A percentile compares a stretch with the other conserved stretches of the same genome.
Evolutionary conservation across 129 eudicot species (phyloP).

Genomic region (Saposhnikovia divaricata): DNA sequence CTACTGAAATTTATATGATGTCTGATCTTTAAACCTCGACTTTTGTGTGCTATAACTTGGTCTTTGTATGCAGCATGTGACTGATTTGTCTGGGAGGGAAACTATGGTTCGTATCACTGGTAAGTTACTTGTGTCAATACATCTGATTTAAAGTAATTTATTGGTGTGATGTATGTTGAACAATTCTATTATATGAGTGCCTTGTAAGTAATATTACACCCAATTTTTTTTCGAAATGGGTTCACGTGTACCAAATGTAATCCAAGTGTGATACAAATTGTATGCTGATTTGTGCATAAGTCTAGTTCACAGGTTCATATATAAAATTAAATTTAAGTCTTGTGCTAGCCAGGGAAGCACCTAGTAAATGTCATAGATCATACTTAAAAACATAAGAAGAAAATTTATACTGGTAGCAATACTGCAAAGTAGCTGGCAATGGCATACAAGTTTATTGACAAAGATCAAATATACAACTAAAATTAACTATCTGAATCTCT

Average conservation of each 20-base stretch:
- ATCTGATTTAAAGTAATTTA: background rate
- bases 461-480: background rate
- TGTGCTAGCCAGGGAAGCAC: background rate
- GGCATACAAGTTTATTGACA: background rate
- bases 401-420: too few relatives aligned
- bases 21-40: background rate
- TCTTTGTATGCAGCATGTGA: conserved; percentile 35
- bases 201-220: background rate
- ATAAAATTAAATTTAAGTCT: background rate
- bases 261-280: background rate
- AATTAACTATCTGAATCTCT: background rate
- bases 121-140: background rate
- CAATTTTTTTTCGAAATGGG: background rate
- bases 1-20: background rate
- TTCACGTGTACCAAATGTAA: background rate
- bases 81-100: conserved; percentile 51
- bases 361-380: background rate
- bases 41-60: background rate
- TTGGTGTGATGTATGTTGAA: background rate
- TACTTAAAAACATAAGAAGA: background rate
- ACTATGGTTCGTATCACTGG: conserved; percentile 52
- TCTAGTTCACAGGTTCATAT: background rate
- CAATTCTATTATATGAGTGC: background rate
- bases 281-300: background rate
- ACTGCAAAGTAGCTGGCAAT: background rate